Percentiles rank a stretch among this genome's conserved stretches.
Conservation (phyloP, 129 eudicot species). For the Saussurea involucrata region DNA sequence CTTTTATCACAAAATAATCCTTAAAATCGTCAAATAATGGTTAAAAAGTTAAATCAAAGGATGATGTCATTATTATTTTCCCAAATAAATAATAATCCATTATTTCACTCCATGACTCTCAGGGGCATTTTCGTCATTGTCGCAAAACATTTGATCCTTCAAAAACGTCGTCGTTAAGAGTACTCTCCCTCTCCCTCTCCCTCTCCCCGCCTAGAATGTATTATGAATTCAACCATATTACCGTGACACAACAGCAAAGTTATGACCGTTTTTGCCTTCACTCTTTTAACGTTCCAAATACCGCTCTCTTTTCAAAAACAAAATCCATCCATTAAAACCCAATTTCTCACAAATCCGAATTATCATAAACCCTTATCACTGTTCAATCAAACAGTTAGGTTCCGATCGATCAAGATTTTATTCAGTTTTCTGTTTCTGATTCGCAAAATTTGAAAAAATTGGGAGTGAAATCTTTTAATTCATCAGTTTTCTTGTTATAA, state of each 20-base stretch:
- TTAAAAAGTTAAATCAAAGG: neutral
- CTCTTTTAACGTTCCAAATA: conserved; percentile 49
- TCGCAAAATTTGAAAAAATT: neutral
- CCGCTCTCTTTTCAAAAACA: conserved; percentile 25
- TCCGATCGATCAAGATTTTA: neutral
- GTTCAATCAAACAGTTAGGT: neutral
- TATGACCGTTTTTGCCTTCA: no score
- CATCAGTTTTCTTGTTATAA: neutral
- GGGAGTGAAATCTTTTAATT: neutral
- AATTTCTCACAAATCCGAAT: neutral
- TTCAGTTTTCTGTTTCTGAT: neutral
- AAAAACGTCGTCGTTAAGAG: conserved; percentile 24
- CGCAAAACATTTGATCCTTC: neutral
- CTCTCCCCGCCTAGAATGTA: conserved; percentile 25
- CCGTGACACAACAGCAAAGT: conserved; percentile 34
- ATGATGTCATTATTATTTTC: neutral
- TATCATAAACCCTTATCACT: neutral
- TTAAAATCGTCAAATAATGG: neutral
- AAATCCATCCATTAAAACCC: conserved; percentile 7
- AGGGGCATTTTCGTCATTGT: neutral
- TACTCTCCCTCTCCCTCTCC: no score
- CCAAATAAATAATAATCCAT: neutral
- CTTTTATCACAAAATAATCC: no score
- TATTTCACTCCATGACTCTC: no score
- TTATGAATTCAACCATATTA: conserved; percentile 22